These are phyloP conservation scores for Seiridium unicorne DNA, from an alignment of 2,329 filamentous ascomycete species.

Conservation along the genomic window DNA sequence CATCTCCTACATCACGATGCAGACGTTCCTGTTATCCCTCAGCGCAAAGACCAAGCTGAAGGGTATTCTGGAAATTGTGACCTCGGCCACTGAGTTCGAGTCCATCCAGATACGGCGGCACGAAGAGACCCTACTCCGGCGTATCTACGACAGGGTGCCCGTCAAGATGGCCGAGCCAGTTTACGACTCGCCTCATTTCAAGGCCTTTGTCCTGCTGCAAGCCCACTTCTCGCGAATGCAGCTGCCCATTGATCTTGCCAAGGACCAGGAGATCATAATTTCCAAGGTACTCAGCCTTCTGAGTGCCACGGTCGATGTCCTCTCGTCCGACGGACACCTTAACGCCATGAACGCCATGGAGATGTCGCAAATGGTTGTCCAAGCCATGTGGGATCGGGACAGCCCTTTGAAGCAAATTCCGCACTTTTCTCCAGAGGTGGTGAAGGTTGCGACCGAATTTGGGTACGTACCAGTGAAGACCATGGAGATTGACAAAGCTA, in stretches of 20 bases:
- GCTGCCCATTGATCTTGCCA: constrained; percentile 89
- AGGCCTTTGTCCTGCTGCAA: constrained; percentile 94
- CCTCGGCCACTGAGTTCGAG: constrained; percentile 95
- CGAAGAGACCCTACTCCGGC: constrained; percentile 81
- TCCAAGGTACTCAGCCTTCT: constrained; percentile 83
- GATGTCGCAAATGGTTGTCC: constrained; percentile 98
- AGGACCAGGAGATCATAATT: constrained; percentile 89
- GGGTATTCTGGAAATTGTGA: constrained; percentile 94
- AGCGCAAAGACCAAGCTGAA: constrained; percentile 90
- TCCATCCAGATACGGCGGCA: constrained; percentile 90
- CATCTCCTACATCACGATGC: constrained; percentile 99
- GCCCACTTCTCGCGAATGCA: constrained; percentile 98
- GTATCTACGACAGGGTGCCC: constrained; percentile 90
- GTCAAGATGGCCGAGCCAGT: constrained; percentile 89
- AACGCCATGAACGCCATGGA: constrained; percentile 99
- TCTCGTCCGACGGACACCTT: constrained; percentile 92
- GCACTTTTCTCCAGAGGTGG: constrained; percentile 80
- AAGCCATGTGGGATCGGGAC: constrained; percentile 98
- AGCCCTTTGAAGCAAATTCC: constrained; percentile 97
- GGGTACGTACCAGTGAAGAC: constrained; percentile 51
- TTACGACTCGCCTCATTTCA: constrained; percentile 96
- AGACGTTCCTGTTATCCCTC: constrained; percentile 92
- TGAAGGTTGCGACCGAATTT: constrained; percentile 78
- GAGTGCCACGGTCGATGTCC: constrained; percentile 88
- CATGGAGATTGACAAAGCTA: constrained; percentile 13